These are phyloP conservation scores for Allomyces macrogynus DNA, from an alignment of 192 early-diverging fungal genomes.

Conservation along the genomic window DNA sequence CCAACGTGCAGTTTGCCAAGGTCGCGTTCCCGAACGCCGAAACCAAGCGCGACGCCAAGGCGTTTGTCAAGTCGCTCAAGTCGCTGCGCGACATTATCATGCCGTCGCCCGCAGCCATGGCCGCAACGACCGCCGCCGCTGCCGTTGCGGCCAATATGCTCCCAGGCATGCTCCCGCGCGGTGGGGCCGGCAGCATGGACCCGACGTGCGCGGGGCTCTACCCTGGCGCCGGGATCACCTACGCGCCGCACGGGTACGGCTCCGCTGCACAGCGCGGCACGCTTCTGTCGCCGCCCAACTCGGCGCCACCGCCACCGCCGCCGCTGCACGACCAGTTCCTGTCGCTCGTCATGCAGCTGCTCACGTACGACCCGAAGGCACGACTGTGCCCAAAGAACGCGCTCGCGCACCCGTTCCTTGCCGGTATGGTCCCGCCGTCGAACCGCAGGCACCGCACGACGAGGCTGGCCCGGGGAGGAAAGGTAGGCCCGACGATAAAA, in stretches of 20 bases:
- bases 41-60: slow-evolving; percentile 17
- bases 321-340: slow-evolving; percentile 30
- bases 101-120: not conserved
- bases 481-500: too few relatives aligned
- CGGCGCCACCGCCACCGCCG: too few relatives aligned
- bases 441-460: too few relatives aligned
- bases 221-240: not conserved
- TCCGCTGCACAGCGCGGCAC: slow-evolving; percentile 22
- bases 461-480: too few relatives aligned
- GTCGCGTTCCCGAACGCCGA: not conserved
- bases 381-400: slow-evolving; percentile 70
- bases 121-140: too few relatives aligned
- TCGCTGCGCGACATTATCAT: slow-evolving; percentile 23
- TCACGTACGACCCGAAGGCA: slow-evolving; percentile 57
- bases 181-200: not conserved
- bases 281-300: too few relatives aligned
- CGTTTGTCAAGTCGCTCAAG: slow-evolving; percentile 37
- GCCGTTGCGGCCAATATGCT: too few relatives aligned
- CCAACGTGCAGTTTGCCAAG: slow-evolving; percentile 16
- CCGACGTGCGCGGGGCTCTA: slow-evolving; percentile 2
- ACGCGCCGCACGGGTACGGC: slow-evolving; percentile 10
- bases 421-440: too few relatives aligned
- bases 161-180: not conserved
- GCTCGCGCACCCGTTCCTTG: slow-evolving; percentile 66
- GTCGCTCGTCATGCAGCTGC: slow-evolving; percentile 48